Conservation (phyloP, 768 basidiomycete species). For the Kwoniella heveanensis region DNA sequence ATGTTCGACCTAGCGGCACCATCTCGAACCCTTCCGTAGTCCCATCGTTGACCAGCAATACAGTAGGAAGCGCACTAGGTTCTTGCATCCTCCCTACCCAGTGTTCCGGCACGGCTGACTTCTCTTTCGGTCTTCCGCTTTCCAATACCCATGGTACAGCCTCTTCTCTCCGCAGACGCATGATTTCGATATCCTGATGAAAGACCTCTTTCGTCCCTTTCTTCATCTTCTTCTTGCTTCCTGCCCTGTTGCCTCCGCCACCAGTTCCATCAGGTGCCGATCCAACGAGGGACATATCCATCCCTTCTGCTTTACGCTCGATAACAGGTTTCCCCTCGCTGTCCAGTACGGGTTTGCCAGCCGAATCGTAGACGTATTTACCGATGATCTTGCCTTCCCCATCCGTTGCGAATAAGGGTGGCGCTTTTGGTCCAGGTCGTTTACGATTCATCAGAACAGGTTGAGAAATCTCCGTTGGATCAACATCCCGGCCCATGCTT, state of each 20-base stretch:
- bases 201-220: constrained; percentile 44
- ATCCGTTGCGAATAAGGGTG: constrained; percentile 36
- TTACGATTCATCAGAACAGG: constrained; percentile 45
- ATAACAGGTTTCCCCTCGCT: constrained; percentile 36
- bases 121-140: constrained; percentile 27
- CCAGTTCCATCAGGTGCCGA: constrained; percentile 14
- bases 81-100: constrained; percentile 51
- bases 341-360: constrained; percentile 42
- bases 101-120: constrained; percentile 32
- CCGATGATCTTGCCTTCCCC: constrained; percentile 39
- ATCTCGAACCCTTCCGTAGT: constrained; percentile 42
- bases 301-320: constrained; percentile 31
- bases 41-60: constrained; percentile 46
- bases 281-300: constrained; percentile 43
- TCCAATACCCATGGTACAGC: constrained; percentile 47
- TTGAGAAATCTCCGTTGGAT: constrained; percentile 27
- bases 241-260: constrained; percentile 10
- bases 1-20: constrained; percentile 43
- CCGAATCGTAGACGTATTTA: constrained; percentile 42
- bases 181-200: constrained; percentile 45
- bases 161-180: constrained; percentile 44
- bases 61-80: constrained; percentile 34
- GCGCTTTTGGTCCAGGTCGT: constrained; percentile 35
- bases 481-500: constrained; percentile 21
- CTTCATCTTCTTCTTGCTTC: constrained; percentile 19